Evolutionary conservation across 768 basidiomycete genomes (phyloP), one percentile per base, ranked within the genome.

Genomic region (Trichaptum fuscoviolaceum): DNA sequence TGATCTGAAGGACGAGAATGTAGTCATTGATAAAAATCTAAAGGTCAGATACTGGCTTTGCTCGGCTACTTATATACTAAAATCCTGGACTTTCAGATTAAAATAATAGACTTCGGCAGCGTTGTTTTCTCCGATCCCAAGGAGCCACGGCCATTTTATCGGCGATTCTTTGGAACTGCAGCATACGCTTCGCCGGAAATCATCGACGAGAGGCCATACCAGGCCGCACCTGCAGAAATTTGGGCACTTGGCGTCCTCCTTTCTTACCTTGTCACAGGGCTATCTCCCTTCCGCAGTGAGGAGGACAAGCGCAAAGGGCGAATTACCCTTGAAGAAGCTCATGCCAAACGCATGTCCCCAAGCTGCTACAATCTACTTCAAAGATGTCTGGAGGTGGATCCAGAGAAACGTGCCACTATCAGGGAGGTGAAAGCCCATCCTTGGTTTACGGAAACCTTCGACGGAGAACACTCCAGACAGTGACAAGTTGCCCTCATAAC

Each of bases 131-230:
- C 85, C 63, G 86, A 95, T 73, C 86, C 87, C 6, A 73, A 76
- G 6, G 75, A 84, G 65, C 82, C 88, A 1, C 84, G 85, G 12
- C 90, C 91, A 0, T 85, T 82, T 65, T 90, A 94, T 77, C 83
- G 82, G 35, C 82, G 88, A 57, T 97, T 96, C 77, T 97, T 91
- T 74, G 96, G 96, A 26, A 96, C 93, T 65, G 92, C 95, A 7
- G 96, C 95, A 58, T 99, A 98, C 73, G 96, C 96, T 3, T 90
- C 96, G 20, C 91, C 96, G 3, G 96, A 99, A 75, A 92, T 98
- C 69, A 87, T 99, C 59, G 86, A 85, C 34, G 94, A 95, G 75
- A 87, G 87, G 73, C 84, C 87, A 12, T 98, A 99, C 74, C 92
- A 92, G 67, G 95, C 96, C 0, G 88, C 95, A 0, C 95, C 96